Base-by-base conservation (phyloP, 2,329 filamentous ascomycete genomes). In the Cytospora paraplurivora region DNA sequence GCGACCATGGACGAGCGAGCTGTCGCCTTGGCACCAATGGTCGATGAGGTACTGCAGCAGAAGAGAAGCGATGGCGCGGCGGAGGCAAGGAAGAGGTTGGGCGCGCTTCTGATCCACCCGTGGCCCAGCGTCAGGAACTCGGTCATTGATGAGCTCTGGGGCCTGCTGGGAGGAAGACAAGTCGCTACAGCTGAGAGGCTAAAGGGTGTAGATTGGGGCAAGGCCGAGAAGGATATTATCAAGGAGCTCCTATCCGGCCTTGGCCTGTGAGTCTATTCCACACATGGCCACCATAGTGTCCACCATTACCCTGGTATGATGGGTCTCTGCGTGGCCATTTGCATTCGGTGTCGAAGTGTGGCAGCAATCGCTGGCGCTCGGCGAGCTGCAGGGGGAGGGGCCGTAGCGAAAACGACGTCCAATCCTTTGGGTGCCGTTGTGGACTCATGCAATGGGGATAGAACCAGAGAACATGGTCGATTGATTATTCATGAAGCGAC, bases 41-140 rank as follows among this genome's bases (percentile, higher is more conserved):
- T 62, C 27, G 66, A 62, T 13, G 68, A 69, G 33, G 67, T 65
- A 13, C 67, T 71, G 61, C 66, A 62, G 55, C 64, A 56, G 59
- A 72, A 70, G 63, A 72, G 75, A n/a, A 73, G 82, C n/a, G 75
- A 79, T 32, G 77, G 78, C 0, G 76, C 85, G 8, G 76, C 78
- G 10, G 78, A 79, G 63, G 89, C 89, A 4, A 75, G 87, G 60
- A 87, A 83, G 72, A 91, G 93, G 73, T 77, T 97, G 49, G 84
- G 84, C 0, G 86, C 84, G 27, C 85, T 97, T 79, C 78, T 97
- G 67, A 76, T 86, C 63, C 94, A 97, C 78, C 91, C 92, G 0
- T 97, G 92, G 81, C 92, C 93, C 7, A 85, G 85, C 70, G 87
- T 96, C 69, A 77, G 88, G 65, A 83, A 76, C 65, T 73, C 80